Conservation (phyloP, 1,284 basidiomycete species). For the Cronartium quercuum region DNA sequence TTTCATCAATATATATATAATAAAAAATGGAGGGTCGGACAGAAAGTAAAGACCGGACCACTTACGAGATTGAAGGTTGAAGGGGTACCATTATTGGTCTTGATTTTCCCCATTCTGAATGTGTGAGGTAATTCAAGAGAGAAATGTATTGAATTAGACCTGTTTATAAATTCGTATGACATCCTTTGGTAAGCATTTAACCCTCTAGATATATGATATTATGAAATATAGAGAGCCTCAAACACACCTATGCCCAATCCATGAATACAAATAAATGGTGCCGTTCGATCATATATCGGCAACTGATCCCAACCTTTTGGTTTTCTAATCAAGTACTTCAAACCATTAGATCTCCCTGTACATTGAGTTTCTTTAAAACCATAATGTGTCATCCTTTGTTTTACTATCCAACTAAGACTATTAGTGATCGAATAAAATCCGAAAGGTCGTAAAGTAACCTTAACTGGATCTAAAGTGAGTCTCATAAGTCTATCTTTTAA, state of each 20-base stretch:
- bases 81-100: conserved; percentile 46
- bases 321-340: conserved; percentile 45
- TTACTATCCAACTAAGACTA: not conserved
- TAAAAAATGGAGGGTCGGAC: not conserved
- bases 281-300: conserved; percentile 32
- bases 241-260: conserved; percentile 20
- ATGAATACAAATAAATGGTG: conserved; percentile 40
- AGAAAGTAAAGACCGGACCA: not conserved
- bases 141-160: conserved; percentile 21
- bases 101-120: conserved; percentile 29
- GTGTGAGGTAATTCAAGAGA: conserved; percentile 8
- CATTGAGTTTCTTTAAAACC: conserved; percentile 20
- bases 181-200: not conserved
- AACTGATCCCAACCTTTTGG: conserved; percentile 37
- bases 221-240: not conserved
- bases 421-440: conserved; percentile 25
- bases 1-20: too few relatives aligned
- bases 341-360: conserved; percentile 12
- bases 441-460: conserved; percentile 43
- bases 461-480: conserved; percentile 47
- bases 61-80: conserved; percentile 44
- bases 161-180: not conserved
- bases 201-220: not conserved
- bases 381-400: conserved; percentile 4
- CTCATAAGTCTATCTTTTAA: conserved; percentile 44